phyloP scores from a whole-genome alignment of 2,329 filamentous ascomycete genomes.

The Pyrenophora teres region DNA sequence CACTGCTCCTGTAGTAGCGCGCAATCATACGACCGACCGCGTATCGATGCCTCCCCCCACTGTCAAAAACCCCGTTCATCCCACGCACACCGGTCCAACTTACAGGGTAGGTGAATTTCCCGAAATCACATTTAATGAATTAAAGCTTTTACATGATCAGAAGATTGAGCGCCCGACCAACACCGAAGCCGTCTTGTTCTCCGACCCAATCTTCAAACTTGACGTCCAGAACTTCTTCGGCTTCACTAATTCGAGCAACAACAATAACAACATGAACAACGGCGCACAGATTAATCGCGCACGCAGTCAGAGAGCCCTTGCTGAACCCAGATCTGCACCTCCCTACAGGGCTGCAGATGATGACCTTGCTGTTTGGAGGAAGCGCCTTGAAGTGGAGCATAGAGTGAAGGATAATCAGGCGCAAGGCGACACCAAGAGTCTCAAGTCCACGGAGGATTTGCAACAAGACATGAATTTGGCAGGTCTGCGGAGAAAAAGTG shows the following conservation, averaged over 20 bases:
- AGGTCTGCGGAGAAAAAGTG: not conserved
- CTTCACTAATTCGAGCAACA: not conserved
- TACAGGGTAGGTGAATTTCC: constrained; percentile 35
- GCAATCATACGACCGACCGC: not conserved
- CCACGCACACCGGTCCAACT: constrained; percentile 50
- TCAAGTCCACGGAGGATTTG: not conserved
- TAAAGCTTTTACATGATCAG: not conserved
- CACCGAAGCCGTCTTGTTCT: constrained; percentile 55
- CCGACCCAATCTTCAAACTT: constrained; percentile 6
- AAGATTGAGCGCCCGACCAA: not conserved
- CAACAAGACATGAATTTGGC: not conserved
- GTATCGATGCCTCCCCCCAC: not conserved
- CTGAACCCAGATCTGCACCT: no score
- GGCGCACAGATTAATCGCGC: no score
- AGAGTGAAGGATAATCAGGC: not conserved
- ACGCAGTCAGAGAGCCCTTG: no score
- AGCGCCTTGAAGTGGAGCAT: not conserved
- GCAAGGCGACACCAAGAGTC: not conserved
- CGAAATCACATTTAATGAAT: not conserved
- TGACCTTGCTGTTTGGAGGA: constrained; percentile 16
- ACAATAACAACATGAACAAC: not conserved
- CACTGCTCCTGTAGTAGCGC: not conserved
- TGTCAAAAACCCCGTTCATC: constrained; percentile 54
- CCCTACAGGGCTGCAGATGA: constrained; percentile 16
- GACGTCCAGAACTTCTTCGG: constrained; percentile 16